phyloP scores from a whole-genome alignment of 1,284 basidiomycete species.

The Phylloboletellus chloephorus region DNA sequence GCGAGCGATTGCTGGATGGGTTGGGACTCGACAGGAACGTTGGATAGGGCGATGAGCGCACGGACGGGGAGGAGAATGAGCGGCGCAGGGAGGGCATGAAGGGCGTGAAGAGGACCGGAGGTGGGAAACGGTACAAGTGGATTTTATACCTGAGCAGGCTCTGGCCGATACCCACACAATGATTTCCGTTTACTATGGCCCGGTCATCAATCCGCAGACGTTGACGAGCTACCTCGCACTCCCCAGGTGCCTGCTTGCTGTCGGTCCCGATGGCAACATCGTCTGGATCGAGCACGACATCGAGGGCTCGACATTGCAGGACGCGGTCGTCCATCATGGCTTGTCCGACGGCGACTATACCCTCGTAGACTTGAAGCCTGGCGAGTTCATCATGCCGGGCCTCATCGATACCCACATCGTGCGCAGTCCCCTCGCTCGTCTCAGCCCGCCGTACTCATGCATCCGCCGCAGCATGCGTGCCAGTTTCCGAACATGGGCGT shows the following conservation, averaged over 20 bases:
- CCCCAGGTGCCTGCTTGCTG: slow-evolving; percentile 54
- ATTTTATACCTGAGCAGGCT: slow-evolving; percentile 34
- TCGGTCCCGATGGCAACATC: slow-evolving; percentile 56
- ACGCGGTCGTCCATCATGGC: slow-evolving; percentile 42
- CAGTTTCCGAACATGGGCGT: slow-evolving; percentile 83
- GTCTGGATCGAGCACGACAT: slow-evolving; percentile 64
- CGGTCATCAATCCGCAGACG: slow-evolving; percentile 61
- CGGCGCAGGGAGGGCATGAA: slow-evolving; percentile 74
- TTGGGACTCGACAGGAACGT: slow-evolving; percentile 34
- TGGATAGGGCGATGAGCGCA: slow-evolving; percentile 59
- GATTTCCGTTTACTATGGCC: slow-evolving; percentile 56
- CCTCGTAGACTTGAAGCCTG: slow-evolving; percentile 43
- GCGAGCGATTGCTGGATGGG: slow-evolving; percentile 26
- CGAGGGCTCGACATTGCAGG: slow-evolving; percentile 38
- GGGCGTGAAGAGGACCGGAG: slow-evolving; percentile 13
- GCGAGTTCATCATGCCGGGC: slow-evolving; percentile 84
- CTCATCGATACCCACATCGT: slow-evolving; percentile 89
- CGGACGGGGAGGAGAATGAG: slow-evolving; percentile 57
- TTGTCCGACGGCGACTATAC: slow-evolving; percentile 4
- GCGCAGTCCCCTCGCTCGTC: slow-evolving; percentile 21
- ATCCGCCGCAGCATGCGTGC: slow-evolving; percentile 65
- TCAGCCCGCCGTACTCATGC: background rate
- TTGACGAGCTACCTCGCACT: slow-evolving; percentile 50
- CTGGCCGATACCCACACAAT: slow-evolving; percentile 13
- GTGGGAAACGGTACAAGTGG: slow-evolving; percentile 28